Percentiles rank a stretch among this genome's conserved stretches.
Conservation (phyloP, 75 land plant species). For the Pinus taeda region DNA sequence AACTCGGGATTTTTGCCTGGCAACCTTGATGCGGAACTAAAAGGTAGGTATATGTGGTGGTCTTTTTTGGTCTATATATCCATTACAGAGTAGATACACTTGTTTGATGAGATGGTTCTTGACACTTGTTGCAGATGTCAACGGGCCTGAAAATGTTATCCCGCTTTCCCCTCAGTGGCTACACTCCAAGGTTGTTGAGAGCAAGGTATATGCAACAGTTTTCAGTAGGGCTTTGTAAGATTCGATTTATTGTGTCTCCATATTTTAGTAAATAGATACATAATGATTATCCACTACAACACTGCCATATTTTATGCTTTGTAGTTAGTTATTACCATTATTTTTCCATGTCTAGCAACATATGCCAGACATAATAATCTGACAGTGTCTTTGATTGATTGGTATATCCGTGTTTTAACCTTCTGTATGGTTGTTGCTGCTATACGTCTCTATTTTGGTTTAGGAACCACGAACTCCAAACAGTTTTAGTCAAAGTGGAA, state of each 20-base stretch:
- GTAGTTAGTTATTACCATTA: no score
- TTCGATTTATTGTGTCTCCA: no score
- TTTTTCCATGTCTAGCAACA: no score
- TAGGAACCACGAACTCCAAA: constrained; percentile 55
- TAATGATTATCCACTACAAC: no score
- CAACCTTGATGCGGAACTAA: neutral
- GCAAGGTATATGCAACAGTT: constrained; percentile 18
- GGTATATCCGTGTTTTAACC: no score
- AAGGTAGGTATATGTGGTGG: neutral
- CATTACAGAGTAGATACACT: no score
- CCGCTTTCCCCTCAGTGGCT: constrained; percentile 86
- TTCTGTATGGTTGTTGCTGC: no score
- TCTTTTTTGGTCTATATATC: neutral
- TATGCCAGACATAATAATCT: no score
- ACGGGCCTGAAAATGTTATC: constrained; percentile 42
- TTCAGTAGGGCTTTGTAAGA: no score
- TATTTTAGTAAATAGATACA: no score
- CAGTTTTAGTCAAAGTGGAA: constrained; percentile 23
- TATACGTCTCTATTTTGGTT: neutral
- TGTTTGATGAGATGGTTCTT: neutral
- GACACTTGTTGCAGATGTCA: constrained; percentile 41
- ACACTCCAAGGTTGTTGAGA: constrained; percentile 54
- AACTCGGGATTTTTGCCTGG: neutral
- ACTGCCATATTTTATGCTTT: no score
- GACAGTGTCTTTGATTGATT: neutral